Evolutionary conservation across 139 green algal species (phyloP).

Genomic region (Tetraselmis striata): DNA sequence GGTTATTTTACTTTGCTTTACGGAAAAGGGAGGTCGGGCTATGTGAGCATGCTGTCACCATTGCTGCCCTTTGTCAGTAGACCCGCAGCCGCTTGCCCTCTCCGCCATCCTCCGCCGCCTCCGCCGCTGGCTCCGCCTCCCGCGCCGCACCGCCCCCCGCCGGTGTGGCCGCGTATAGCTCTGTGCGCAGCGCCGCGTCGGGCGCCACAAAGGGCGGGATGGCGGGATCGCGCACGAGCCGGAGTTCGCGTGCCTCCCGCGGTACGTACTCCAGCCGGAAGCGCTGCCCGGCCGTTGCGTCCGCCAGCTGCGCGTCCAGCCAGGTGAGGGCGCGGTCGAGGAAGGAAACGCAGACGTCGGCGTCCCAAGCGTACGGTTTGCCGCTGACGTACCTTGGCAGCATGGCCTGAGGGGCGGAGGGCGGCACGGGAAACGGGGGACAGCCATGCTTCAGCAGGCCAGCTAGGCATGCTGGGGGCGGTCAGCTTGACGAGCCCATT

Average conservation of each 20-base stretch:
- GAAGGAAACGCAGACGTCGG: slow-evolving; percentile 9
- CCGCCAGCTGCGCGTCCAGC: not conserved
- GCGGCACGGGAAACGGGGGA: not conserved
- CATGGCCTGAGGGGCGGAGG: slow-evolving; percentile 11
- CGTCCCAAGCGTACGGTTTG: slow-evolving; percentile 13
- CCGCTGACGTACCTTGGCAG: slow-evolving; percentile 12
- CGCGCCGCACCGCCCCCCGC: too few species aligned
- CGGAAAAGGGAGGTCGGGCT: too few species aligned
- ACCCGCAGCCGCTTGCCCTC: too few species aligned
- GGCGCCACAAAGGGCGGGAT: not conserved
- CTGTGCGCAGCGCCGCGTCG: too few species aligned
- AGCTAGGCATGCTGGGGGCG: too few species aligned
- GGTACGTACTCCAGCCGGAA: slow-evolving; percentile 1
- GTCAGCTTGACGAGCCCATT: too few species aligned
- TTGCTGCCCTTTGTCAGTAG: too few species aligned
- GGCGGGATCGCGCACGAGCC: not conserved
- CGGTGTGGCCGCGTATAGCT: too few species aligned
- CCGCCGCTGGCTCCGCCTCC: too few species aligned
- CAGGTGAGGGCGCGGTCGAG: not conserved
- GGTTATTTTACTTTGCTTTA: too few species aligned
- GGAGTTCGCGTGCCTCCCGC: not conserved
- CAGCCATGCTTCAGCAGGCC: not conserved
- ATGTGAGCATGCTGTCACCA: too few species aligned
- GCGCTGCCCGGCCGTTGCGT: not conserved
- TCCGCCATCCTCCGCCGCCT: too few species aligned